Evolutionary conservation across 1,284 basidiomycete species (phyloP).

Genomic region (Afroboletus lepidellus): DNA sequence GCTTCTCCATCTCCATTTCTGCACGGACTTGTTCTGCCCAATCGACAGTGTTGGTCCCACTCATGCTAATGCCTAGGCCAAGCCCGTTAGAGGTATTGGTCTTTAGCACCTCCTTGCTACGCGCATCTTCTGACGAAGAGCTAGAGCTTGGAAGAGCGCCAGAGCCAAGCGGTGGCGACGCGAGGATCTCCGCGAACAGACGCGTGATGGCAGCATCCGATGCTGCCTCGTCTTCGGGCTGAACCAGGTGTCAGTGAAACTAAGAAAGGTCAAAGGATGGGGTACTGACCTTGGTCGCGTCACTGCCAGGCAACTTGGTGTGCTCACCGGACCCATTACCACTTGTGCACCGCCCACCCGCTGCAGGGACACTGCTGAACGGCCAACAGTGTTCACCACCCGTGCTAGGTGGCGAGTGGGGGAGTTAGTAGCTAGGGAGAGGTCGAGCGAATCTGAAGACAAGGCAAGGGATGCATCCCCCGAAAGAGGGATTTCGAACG

Average conservation of each 20-base stretch:
- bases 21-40: conserved; percentile 32
- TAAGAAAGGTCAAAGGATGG: rapidly evolving
- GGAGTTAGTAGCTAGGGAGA: conserved; percentile 40
- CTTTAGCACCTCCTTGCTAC: conserved; percentile 27
- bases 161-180: conserved; percentile 34
- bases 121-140: conserved; percentile 34
- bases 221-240: conserved; percentile 31
- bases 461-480: conserved; percentile 22
- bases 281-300: conserved; percentile 21
- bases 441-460: conserved; percentile 22
- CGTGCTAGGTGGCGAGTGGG: conserved; percentile 93
- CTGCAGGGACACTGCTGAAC: conserved; percentile 76
- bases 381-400: conserved; percentile 75
- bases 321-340: conserved; percentile 29
- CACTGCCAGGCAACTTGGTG: conserved; percentile 13
- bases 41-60: conserved; percentile 19
- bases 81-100: conserved; percentile 9
- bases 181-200: conserved; percentile 36
- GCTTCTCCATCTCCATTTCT: conserved; percentile 60
- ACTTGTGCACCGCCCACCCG: conserved; percentile 62
- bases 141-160: conserved; percentile 33
- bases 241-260: neutral
- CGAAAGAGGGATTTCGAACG: conserved; percentile 30
- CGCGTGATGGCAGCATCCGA: conserved; percentile 34
- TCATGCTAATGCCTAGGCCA: conserved; percentile 32